Conservation (phyloP, 2,329 filamentous ascomycete species). For the Fusarium nygamai region DNA sequence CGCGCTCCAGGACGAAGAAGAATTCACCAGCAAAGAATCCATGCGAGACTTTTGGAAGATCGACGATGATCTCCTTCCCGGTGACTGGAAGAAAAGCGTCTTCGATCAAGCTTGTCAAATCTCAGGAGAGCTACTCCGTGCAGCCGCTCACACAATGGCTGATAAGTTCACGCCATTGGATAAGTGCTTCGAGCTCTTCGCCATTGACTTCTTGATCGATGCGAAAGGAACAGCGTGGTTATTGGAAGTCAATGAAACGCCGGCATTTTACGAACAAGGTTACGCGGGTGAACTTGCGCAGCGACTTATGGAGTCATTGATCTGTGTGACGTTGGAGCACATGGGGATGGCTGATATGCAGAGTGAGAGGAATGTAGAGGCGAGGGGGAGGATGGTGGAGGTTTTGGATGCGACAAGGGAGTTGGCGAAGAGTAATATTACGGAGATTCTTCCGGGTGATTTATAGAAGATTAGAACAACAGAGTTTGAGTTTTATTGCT, state of each 20-base stretch:
- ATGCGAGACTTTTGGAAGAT: slow-evolving; percentile 50
- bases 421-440: slow-evolving; percentile 39
- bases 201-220: slow-evolving; percentile 50
- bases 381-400: slow-evolving; percentile 22
- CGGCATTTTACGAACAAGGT: slow-evolving; percentile 50
- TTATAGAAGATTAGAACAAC: neutral
- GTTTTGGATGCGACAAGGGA: slow-evolving; percentile 33
- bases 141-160: slow-evolving; percentile 50
- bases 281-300: slow-evolving; percentile 47
- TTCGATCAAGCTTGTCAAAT: slow-evolving; percentile 50
- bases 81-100: slow-evolving; percentile 46
- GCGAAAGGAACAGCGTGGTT: slow-evolving; percentile 47
- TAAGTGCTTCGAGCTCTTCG: slow-evolving; percentile 52
- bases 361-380: neutral
- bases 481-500: rapidly evolving
- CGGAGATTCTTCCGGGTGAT: slow-evolving; percentile 29
- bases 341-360: slow-evolving; percentile 35
- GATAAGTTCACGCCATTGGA: slow-evolving; percentile 51
- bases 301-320: slow-evolving; percentile 50
- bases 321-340: slow-evolving; percentile 49
- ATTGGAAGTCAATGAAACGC: slow-evolving; percentile 52
- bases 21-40: slow-evolving; percentile 45
- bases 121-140: slow-evolving; percentile 48
- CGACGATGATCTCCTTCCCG: slow-evolving; percentile 44
- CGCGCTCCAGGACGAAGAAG: slow-evolving; percentile 49